A percentile compares a stretch with the other conserved stretches of the same genome.
Conservation (phyloP, 2,329 filamentous ascomycete species). For the Colletotrichum spinosum region DNA sequence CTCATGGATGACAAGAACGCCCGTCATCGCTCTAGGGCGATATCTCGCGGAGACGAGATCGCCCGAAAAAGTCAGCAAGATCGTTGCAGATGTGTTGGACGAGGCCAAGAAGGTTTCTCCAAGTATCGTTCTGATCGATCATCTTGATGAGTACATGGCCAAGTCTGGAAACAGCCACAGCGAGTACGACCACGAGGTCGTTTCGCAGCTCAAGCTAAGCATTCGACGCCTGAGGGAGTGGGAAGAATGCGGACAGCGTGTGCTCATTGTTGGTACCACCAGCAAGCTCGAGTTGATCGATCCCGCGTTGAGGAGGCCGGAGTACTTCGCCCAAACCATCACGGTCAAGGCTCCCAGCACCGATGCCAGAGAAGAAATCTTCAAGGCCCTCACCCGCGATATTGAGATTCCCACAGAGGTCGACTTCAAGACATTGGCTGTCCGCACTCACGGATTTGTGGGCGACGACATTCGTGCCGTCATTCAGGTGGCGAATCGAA, state of each 20-base stretch:
- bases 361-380: slow-evolving; percentile 79
- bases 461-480: slow-evolving; percentile 85
- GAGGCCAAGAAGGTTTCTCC: slow-evolving; percentile 88
- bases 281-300: slow-evolving; percentile 90
- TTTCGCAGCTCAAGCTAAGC: slow-evolving; percentile 84
- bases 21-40: slow-evolving; percentile 70
- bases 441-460: slow-evolving; percentile 91
- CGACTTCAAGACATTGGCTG: slow-evolving; percentile 80
- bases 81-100: slow-evolving; percentile 63
- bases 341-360: slow-evolving; percentile 90
- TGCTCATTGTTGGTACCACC: slow-evolving; percentile 92
- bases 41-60: slow-evolving; percentile 48
- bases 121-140: slow-evolving; percentile 90
- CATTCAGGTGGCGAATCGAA: slow-evolving; percentile 58
- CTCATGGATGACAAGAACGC: slow-evolving; percentile 77
- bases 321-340: slow-evolving; percentile 84
- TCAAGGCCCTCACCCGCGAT: slow-evolving; percentile 77
- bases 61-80: slow-evolving; percentile 53
- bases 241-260: slow-evolving; percentile 76
- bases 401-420: slow-evolving; percentile 75
- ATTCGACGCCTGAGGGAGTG: slow-evolving; percentile 85
- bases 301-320: slow-evolving; percentile 78
- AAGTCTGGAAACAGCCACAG: slow-evolving; percentile 86
- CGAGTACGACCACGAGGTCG: slow-evolving; percentile 90
- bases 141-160: slow-evolving; percentile 86